Base-by-base conservation (phyloP, 345 rosid species). In the Salix koriyanagi region DNA sequence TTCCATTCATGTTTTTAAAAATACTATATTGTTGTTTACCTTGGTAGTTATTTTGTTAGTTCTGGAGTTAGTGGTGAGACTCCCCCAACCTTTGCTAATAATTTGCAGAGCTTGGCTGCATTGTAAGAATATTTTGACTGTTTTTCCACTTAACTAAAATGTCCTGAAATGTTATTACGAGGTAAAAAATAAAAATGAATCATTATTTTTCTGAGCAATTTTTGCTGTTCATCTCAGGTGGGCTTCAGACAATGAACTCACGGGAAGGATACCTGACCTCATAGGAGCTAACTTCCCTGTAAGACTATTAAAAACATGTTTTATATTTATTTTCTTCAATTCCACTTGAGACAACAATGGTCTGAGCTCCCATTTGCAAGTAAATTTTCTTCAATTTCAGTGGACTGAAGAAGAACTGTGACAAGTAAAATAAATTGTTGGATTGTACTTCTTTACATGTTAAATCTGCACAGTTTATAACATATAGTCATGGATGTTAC, bases 231-330 rank as follows among this genome's bases (percentile, higher is more conserved):
- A 44, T 62, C 71, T 67, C 89, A 94, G 97, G 78, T 83, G 87
- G 91, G 90, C 87, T 69, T 83, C 88, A 21, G 94, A 90, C 79
- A 83, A 66, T 79, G 82, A 82, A 71, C 83, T 90, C 68, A 87
- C 89, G 4, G 97, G 98, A 71, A 83, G 18, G 41, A 83, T 94
- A 78, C 98, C 98, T 3, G 89, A 82, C 70, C 89, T 91, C 66
- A 85, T 88, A 50, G 97, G 94, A 75, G 56, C 87, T 93, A 76
- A 19, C 7, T 39, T 12, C 58, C 15, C 70, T 93, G 96, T 93
- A 67, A 84, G 91, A 26, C 21, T 26, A 65, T 64, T 71, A 11
- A 37, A 46, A 28, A 21, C 58, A 62, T 36, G 21, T 28, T 61
- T 18, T 37, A 36, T 36, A 54, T 65, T 46, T 52, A 34, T 44